Conservation (phyloP, 352 stramenopile genomes). For the Phytophthora parvispora region DNA sequence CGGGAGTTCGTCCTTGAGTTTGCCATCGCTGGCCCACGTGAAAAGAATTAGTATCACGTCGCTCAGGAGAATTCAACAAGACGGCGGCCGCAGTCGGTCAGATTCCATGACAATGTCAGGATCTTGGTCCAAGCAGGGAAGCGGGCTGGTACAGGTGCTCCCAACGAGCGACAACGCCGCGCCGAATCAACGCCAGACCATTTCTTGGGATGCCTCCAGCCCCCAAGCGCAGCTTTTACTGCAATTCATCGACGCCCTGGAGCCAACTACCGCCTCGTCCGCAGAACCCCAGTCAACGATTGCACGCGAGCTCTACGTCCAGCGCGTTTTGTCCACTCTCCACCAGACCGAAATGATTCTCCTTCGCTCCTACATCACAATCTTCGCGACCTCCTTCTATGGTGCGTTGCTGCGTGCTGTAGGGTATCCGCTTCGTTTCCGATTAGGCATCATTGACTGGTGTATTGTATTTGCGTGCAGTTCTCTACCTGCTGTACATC, state of each 20-base stretch:
- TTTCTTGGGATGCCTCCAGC: neutral
- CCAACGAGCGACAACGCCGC: neutral
- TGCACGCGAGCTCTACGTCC: neutral
- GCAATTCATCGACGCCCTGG: neutral
- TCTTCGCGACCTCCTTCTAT: constrained; percentile 19
- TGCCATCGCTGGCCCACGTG: neutral
- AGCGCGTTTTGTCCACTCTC: constrained; percentile 2
- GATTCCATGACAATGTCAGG: neutral
- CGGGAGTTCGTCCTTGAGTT: neutral
- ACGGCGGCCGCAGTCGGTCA: neutral
- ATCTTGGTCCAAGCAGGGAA: neutral
- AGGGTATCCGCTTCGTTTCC: no score
- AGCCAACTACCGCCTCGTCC: neutral
- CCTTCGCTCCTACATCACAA: neutral
- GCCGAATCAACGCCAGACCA: neutral
- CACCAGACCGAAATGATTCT: constrained; percentile 35
- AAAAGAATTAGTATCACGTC: neutral
- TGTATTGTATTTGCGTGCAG: neutral
- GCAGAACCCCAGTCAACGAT: neutral
- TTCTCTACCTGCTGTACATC: constrained; percentile 5
- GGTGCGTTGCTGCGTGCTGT: constrained; percentile 8
- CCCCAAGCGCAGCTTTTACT: neutral
- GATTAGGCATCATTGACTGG: neutral
- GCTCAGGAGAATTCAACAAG: neutral
- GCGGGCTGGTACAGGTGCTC: neutral